Evolutionary conservation across 164 flowering plant species (phyloP), one percentile per base, ranked within the genome.

Genomic region (Echeveria elegans): DNA sequence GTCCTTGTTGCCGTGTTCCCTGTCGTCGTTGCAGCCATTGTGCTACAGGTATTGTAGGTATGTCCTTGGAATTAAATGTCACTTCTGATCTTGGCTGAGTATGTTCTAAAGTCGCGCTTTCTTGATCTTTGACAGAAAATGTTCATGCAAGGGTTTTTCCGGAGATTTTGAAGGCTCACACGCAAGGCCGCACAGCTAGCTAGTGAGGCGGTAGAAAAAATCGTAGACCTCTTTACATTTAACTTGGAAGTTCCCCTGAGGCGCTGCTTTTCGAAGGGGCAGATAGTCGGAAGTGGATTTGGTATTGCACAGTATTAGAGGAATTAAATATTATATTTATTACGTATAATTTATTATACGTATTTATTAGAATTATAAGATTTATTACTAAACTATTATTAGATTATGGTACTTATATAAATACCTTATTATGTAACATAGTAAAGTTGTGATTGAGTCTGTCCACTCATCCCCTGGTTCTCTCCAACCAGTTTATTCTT

Each of bases 121-220:
- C 16, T 43, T 43, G 45, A 11, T 43, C 3, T n/a, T 11, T n/a
- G 7, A 72, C 88, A 94, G 99, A 91, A 94, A 87, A 85, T 94
- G 99, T 94, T 89, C 79, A 82, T 91, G 92, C 78, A 71, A 63
- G 99, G 99, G 28, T 94, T 94, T n/a, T 81, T 89, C 99, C 0
- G 99, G 99, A 30, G 99, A 94, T 75, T 70, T 91, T 3, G 97
- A 89, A 73, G 92, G 78, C 63, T 82, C 93, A 1, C 99, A 94
- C 77, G 90, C 90, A 91, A 91, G 81, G 88, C 96, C 50, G 91
- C 97, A 9, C 97, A 91, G 68, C 76, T 94, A n/a, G 99, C 99
- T 2, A 93, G 94, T 0, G 99, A 94, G 77, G 99, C 97, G 0
- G 90, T 94, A 69, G 82, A 88, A 64, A 94, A 94, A 71, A 83